Percentiles rank a stretch among this genome's conserved stretches.
Evolutionary conservation across 208 protist species (phyloP).

Genomic region (Trypanosoma brucei): DNA sequence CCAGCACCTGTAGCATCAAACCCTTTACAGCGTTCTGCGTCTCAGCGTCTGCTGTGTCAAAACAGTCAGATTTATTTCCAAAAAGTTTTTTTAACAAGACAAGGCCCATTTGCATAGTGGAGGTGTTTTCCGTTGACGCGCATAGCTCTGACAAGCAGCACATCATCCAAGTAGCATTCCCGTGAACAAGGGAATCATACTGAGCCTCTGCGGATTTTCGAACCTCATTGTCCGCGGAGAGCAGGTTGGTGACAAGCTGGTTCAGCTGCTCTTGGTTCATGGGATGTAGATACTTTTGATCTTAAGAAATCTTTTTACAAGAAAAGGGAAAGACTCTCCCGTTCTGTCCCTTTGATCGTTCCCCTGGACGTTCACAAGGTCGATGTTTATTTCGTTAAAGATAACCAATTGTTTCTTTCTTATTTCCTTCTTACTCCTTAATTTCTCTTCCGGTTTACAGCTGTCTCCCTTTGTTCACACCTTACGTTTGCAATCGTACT

Average conservation of each 20-base stretch:
- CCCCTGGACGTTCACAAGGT: not conserved
- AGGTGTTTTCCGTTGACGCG: slow-evolving; percentile 32
- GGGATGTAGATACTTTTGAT: slow-evolving; percentile 2
- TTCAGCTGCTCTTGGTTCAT: slow-evolving; percentile 53
- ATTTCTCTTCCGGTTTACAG: not conserved
- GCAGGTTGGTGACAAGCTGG: slow-evolving; percentile 39
- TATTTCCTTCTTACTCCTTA: not conserved
- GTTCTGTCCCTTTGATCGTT: not conserved
- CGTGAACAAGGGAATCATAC: slow-evolving; percentile 44
- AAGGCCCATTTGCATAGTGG: slow-evolving; percentile 48
- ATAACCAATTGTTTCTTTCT: not conserved
- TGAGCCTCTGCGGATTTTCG: slow-evolving; percentile 71
- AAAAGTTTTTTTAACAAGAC: slow-evolving; percentile 77
- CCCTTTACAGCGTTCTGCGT: slow-evolving; percentile 48
- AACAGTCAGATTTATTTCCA: slow-evolving; percentile 45
- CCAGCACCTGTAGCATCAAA: slow-evolving; percentile 56
- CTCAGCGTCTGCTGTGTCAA: slow-evolving; percentile 33
- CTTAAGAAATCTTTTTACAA: slow-evolving; percentile 7
- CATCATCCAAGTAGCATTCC: slow-evolving; percentile 56
- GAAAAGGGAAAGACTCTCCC: slow-evolving; percentile 9
- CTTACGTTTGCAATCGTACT: no score
- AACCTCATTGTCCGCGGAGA: slow-evolving; percentile 54
- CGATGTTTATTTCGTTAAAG: not conserved
- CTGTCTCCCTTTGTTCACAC: no score
- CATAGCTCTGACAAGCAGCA: slow-evolving; percentile 53